Conservation (phyloP, 139 green algal species). For the Volvox reticuliferus region DNA sequence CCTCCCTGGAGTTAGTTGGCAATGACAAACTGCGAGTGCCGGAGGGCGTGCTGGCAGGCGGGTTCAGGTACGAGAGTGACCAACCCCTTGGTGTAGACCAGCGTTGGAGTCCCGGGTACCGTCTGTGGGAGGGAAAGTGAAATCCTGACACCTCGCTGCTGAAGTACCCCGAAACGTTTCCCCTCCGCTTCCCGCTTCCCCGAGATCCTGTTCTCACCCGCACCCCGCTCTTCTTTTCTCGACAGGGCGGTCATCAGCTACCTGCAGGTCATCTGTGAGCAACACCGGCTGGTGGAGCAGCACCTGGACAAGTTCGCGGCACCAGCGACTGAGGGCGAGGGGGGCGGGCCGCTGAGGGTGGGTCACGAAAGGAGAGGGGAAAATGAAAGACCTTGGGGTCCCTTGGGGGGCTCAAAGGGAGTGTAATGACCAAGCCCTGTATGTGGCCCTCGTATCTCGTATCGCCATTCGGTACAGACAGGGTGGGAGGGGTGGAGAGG, state of each 20-base stretch:
- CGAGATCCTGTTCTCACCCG: neutral
- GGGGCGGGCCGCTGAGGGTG: neutral
- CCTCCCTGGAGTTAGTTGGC: slow-evolving; percentile 27
- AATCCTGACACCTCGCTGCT: too few species aligned
- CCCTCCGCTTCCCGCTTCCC: neutral
- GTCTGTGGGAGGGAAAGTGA: too few species aligned
- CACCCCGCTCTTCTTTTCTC: too few species aligned
- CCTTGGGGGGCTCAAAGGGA: too few species aligned
- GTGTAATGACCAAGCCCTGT: too few species aligned
- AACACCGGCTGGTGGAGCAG: slow-evolving; percentile 64
- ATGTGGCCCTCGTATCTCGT: too few species aligned
- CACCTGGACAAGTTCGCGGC: slow-evolving; percentile 63
- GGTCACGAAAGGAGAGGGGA: neutral
- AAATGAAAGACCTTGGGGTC: too few species aligned
- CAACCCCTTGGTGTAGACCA: too few species aligned
- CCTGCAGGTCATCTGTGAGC: slow-evolving; percentile 64
- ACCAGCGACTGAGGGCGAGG: slow-evolving; percentile 31
- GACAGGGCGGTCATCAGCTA: slow-evolving; percentile 8
- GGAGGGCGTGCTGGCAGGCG: slow-evolving; percentile 39
- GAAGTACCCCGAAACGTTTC: neutral
- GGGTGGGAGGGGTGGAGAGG: too few species aligned
- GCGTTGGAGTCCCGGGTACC: too few species aligned
- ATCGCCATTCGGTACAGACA: too few species aligned
- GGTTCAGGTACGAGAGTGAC: slow-evolving; percentile 48
- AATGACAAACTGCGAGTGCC: slow-evolving; percentile 55